These are phyloP conservation scores for Eragrostis tef DNA, from an alignment of 202 grass and related monocot species.

Conservation along the genomic window DNA sequence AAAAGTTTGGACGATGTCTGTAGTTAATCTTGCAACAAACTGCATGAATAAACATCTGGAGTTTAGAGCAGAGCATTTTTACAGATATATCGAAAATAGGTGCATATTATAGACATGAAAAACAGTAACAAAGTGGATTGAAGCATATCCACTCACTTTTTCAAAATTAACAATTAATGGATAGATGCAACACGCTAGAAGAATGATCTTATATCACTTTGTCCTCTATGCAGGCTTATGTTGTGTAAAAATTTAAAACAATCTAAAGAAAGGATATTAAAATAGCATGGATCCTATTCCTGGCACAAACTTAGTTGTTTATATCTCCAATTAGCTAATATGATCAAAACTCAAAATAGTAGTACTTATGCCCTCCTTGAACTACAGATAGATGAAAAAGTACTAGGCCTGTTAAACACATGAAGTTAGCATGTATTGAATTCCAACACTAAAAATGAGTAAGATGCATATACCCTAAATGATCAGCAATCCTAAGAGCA, in stretches of 20 bases:
- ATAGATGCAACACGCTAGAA: slow-evolving; percentile 29
- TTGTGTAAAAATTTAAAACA: slow-evolving; percentile 20
- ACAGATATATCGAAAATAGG: slow-evolving; percentile 23
- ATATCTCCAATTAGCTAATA: slow-evolving; percentile 11
- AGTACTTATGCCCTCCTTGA: background rate
- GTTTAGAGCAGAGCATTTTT: slow-evolving; percentile 44
- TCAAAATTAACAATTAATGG: background rate
- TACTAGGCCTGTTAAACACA: background rate
- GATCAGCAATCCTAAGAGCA: slow-evolving; percentile 15
- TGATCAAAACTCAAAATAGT: slow-evolving; percentile 33
- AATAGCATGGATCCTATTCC: slow-evolving; percentile 11
- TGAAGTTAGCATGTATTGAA: slow-evolving; percentile 20
- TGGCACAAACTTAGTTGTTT: slow-evolving; percentile 26
- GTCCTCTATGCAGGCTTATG: background rate
- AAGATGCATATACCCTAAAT: background rate
- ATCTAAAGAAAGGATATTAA: background rate
- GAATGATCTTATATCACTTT: slow-evolving; percentile 1
- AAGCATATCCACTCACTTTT: background rate
- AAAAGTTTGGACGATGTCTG: slow-evolving; percentile 75
- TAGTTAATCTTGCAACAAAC: slow-evolving; percentile 84
- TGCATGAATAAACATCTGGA: slow-evolving; percentile 56
- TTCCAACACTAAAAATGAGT: slow-evolving; percentile 5
- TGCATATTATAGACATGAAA: slow-evolving; percentile 38
- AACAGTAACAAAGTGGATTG: slow-evolving; percentile 18
- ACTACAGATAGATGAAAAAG: slow-evolving; percentile 17